Conservation (phyloP, 2,329 filamentous ascomycete genomes). For the Neonectria coccinea region DNA sequence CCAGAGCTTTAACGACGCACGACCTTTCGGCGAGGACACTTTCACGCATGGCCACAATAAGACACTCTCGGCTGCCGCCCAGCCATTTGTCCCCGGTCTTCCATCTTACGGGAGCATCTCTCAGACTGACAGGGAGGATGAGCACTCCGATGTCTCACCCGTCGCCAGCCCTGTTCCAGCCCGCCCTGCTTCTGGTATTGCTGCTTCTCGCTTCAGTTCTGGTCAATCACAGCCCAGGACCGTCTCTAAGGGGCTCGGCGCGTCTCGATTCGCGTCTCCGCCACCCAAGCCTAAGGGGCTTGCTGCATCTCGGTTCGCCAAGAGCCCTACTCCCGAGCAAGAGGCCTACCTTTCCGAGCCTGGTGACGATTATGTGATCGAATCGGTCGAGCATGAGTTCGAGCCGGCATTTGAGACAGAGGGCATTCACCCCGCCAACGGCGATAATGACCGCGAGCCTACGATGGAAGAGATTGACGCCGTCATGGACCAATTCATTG, state of each 20-base stretch:
- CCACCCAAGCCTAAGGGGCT: slow-evolving; percentile 58
- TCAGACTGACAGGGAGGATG: slow-evolving; percentile 35
- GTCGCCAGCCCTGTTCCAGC: slow-evolving; percentile 35
- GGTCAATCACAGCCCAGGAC: slow-evolving; percentile 48
- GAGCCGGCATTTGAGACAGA: slow-evolving; percentile 34
- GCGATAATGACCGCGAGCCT: slow-evolving; percentile 51
- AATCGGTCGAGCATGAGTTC: slow-evolving; percentile 47
- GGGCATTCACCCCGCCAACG: slow-evolving; percentile 30
- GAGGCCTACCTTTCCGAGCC: slow-evolving; percentile 42
- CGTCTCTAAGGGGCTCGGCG: slow-evolving; percentile 51
- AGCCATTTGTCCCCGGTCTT: slow-evolving; percentile 70
- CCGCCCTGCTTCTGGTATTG: slow-evolving; percentile 37
- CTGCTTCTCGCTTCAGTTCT: slow-evolving; percentile 38
- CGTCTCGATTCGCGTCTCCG: slow-evolving; percentile 63
- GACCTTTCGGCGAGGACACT: slow-evolving; percentile 59
- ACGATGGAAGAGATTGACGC: slow-evolving; percentile 90
- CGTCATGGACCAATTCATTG: slow-evolving; percentile 86
- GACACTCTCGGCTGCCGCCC: slow-evolving; percentile 74
- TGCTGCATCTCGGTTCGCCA: slow-evolving; percentile 59
- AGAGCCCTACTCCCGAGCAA: slow-evolving; percentile 50
- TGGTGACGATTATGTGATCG: slow-evolving; percentile 44
- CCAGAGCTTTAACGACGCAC: slow-evolving; percentile 64
- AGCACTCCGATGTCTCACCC: slow-evolving; percentile 40
- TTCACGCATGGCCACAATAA: slow-evolving; percentile 60
- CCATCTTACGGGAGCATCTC: slow-evolving; percentile 45